Percentiles rank a stretch among this genome's conserved stretches.
These are phyloP conservation scores for Allomyces arbusculus DNA, from an alignment of 192 early-diverging fungal species.

Conservation along the genomic window DNA sequence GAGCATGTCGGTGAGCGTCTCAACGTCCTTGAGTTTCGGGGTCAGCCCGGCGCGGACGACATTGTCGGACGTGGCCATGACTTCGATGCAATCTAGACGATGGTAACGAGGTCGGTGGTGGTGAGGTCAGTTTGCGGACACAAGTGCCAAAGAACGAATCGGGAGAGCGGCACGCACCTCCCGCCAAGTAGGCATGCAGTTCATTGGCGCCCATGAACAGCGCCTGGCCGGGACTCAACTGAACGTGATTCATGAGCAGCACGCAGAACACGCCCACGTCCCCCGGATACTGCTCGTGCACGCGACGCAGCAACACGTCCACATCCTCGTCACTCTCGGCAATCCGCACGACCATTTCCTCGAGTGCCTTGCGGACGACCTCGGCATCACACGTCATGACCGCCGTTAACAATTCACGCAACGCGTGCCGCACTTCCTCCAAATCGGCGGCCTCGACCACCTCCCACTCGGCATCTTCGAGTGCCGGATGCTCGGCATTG, in stretches of 20 bases:
- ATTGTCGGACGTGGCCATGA: slow-evolving; percentile 96
- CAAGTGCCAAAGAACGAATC: background rate
- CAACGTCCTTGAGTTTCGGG: slow-evolving; percentile 91
- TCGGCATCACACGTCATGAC: slow-evolving; percentile 31
- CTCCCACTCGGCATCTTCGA: slow-evolving; percentile 16
- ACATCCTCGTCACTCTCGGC: slow-evolving; percentile 8
- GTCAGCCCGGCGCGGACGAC: slow-evolving; percentile 92
- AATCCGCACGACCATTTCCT: slow-evolving; percentile 19
- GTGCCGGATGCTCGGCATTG: background rate
- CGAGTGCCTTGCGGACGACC: slow-evolving; percentile 28
- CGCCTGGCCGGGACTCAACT: slow-evolving; percentile 59
- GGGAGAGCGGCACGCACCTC: slow-evolving; percentile 24
- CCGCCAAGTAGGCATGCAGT: slow-evolving; percentile 87
- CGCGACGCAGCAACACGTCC: slow-evolving; percentile 47
- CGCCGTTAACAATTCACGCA: slow-evolving; percentile 31
- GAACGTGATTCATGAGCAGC: slow-evolving; percentile 74
- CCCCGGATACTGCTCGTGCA: slow-evolving; percentile 65
- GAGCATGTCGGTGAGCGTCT: slow-evolving; percentile 72
- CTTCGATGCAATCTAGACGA: slow-evolving; percentile 75
- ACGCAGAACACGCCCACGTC: slow-evolving; percentile 80
- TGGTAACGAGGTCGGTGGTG: no score
- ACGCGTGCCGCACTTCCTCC: slow-evolving; percentile 16
- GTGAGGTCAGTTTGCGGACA: slow-evolving; percentile 1
- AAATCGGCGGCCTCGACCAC: slow-evolving; percentile 10
- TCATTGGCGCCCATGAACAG: slow-evolving; percentile 93